Percentiles rank a stretch among this genome's conserved stretches.
phyloP scores from a whole-genome alignment of 371 early-diverging fungal species.

The Mortierella sp. region DNA sequence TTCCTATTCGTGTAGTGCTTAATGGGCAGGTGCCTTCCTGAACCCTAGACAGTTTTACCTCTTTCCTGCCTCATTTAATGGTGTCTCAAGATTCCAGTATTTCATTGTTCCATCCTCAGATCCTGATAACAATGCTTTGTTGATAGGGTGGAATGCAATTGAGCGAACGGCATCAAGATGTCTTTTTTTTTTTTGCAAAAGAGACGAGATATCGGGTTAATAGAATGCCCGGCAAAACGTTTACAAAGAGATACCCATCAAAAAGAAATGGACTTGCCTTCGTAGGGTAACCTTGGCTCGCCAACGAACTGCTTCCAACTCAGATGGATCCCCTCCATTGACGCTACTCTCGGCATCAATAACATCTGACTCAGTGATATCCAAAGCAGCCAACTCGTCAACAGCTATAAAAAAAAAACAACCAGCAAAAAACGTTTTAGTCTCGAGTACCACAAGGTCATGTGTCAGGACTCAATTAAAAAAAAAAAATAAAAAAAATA shows the following conservation, averaged over 20 bases:
- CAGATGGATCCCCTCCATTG: constrained; percentile 7
- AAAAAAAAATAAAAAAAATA: too few species aligned
- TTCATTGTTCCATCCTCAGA: constrained; percentile 90
- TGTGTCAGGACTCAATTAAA: too few species aligned
- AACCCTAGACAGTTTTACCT: neutral
- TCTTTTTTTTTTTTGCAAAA: constrained; percentile 45
- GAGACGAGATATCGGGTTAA: too few species aligned
- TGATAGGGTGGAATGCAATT: constrained; percentile 74
- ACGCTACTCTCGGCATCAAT: constrained; percentile 17
- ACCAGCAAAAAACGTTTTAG: neutral
- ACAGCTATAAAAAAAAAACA: neutral
- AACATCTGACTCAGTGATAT: constrained; percentile 48
- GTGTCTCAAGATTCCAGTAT: constrained; percentile 72
- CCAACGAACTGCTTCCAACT: constrained; percentile 55
- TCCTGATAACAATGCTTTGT: constrained; percentile 72
- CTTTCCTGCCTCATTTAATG: constrained; percentile 18
- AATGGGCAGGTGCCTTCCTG: too few species aligned
- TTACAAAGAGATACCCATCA: too few species aligned
- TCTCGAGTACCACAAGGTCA: too few species aligned
- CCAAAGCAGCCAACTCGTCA: constrained; percentile 54
- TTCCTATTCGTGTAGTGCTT: too few species aligned
- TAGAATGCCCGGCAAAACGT: too few species aligned
- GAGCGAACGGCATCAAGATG: constrained; percentile 85
- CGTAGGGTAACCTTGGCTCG: constrained; percentile 57
- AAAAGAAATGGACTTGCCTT: constrained; percentile 9